Percentiles rank a stretch among this genome's conserved stretches.
Evolutionary conservation across 805 yeast genomes (phyloP).

Genomic region (Debaryomyces prosopidis): DNA sequence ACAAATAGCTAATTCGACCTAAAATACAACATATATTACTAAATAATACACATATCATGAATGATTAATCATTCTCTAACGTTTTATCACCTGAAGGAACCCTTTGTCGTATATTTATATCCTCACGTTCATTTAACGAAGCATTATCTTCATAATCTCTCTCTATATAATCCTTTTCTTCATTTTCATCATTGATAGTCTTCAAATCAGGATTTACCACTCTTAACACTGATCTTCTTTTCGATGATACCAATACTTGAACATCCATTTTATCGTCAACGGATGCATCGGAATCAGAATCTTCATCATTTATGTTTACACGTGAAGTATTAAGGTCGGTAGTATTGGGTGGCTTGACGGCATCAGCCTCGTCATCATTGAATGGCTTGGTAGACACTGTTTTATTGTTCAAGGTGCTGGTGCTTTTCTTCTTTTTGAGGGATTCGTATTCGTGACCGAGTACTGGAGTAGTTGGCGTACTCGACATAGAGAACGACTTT

Average conservation of each 20-base stretch:
- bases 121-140: slow-evolving; percentile 3
- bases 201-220: slow-evolving; percentile 57
- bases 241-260: slow-evolving; percentile 69
- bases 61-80: too few relatives aligned
- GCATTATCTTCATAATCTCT: neutral
- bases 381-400: neutral
- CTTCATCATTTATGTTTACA: neutral
- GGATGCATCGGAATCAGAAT: slow-evolving; percentile 33
- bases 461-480: slow-evolving; percentile 20
- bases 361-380: slow-evolving; percentile 1
- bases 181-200: slow-evolving; percentile 4
- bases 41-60: too few relatives aligned
- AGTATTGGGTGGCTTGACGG: neutral
- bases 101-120: slow-evolving; percentile 14
- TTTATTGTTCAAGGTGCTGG: neutral
- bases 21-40: too few relatives aligned
- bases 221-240: slow-evolving; percentile 57
- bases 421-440: slow-evolving; percentile 9
- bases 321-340: neutral
- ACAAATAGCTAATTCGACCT: too few relatives aligned
- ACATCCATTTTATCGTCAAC: slow-evolving; percentile 58
- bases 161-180: slow-evolving; percentile 5
- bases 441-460: neutral
- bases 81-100: slow-evolving; percentile 15
- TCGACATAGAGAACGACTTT: slow-evolving; percentile 23